Conservation (phyloP, 2,329 filamentous ascomycete genomes). For the Aspergillus terreus region DNA sequence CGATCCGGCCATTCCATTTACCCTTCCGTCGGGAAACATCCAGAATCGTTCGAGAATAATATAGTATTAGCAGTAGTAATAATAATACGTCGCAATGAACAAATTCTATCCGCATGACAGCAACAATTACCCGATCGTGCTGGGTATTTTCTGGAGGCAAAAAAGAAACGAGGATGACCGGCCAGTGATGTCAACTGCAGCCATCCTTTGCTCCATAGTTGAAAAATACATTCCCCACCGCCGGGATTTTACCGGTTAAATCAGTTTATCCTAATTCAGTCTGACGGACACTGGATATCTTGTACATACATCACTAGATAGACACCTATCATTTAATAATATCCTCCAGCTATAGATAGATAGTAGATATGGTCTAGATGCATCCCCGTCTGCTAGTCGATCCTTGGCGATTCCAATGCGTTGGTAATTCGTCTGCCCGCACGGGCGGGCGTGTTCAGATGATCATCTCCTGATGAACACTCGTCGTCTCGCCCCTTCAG, state of each 20-base stretch:
- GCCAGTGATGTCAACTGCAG: constrained; percentile 5
- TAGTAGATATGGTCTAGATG: too few species aligned
- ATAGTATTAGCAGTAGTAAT: too few species aligned
- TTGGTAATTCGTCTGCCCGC: not conserved
- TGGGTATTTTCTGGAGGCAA: not conserved
- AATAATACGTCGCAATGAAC: too few species aligned
- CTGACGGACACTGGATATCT: too few species aligned
- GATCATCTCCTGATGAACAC: not conserved
- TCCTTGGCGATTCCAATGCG: not conserved
- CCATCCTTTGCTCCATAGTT: not conserved
- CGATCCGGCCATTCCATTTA: not conserved
- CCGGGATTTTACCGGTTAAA: constrained; percentile 20
- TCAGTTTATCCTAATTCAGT: too few species aligned
- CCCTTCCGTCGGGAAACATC: too few species aligned
- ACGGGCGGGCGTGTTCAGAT: not conserved
- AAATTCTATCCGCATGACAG: too few species aligned
- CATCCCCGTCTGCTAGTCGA: not conserved
- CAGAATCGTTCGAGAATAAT: too few species aligned
- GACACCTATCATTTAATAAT: too few species aligned
- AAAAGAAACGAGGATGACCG: constrained; percentile 1
- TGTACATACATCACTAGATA: too few species aligned
- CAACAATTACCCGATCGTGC: too few species aligned
- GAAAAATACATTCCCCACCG: constrained; percentile 4
- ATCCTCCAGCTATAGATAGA: not conserved
- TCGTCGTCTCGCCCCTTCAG: too few species aligned